A percentile compares a stretch with the other conserved stretches of the same genome.
Evolutionary conservation across 1,284 basidiomycete genomes (phyloP).

Genomic region (Stygiomarasmius scandens): DNA sequence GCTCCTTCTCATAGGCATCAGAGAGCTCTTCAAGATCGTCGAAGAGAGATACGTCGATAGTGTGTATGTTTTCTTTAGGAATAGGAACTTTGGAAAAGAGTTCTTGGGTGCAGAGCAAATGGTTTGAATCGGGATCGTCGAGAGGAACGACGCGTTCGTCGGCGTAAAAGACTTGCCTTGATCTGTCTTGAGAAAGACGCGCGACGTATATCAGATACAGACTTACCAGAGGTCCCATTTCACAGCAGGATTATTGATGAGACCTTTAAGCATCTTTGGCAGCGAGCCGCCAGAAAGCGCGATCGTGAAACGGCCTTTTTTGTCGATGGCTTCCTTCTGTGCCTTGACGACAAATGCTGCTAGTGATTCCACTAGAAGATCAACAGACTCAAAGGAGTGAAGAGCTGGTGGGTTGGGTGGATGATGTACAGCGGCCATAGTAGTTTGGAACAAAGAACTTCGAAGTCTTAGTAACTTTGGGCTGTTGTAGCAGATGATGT

Average conservation of each 20-base stretch:
- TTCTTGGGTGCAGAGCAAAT: slow-evolving; percentile 72
- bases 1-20: slow-evolving; percentile 92
- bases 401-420: slow-evolving; percentile 73
- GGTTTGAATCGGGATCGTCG: slow-evolving; percentile 92
- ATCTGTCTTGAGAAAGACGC: slow-evolving; percentile 12
- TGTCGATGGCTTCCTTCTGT: slow-evolving; percentile 88
- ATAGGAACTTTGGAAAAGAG: slow-evolving; percentile 89
- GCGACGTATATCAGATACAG: background rate
- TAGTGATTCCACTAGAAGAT: slow-evolving; percentile 64
- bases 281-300: slow-evolving; percentile 94
- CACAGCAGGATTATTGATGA: slow-evolving; percentile 74
- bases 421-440: slow-evolving; percentile 37
- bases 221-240: slow-evolving; percentile 96
- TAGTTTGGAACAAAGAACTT: background rate
- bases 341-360: slow-evolving; percentile 86
- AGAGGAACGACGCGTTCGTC: slow-evolving; percentile 97
- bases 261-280: slow-evolving; percentile 79
- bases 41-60: slow-evolving; percentile 74
- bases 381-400: slow-evolving; percentile 67
- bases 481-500: background rate
- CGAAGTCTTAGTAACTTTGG: no score
- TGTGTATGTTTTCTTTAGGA: slow-evolving; percentile 79
- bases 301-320: slow-evolving; percentile 88
- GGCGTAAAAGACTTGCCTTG: slow-evolving; percentile 96
- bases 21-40: slow-evolving; percentile 87